These are phyloP conservation scores for Neurospora sp. DNA, from an alignment of 495 filamentous ascomycete species.

Conservation along the genomic window DNA sequence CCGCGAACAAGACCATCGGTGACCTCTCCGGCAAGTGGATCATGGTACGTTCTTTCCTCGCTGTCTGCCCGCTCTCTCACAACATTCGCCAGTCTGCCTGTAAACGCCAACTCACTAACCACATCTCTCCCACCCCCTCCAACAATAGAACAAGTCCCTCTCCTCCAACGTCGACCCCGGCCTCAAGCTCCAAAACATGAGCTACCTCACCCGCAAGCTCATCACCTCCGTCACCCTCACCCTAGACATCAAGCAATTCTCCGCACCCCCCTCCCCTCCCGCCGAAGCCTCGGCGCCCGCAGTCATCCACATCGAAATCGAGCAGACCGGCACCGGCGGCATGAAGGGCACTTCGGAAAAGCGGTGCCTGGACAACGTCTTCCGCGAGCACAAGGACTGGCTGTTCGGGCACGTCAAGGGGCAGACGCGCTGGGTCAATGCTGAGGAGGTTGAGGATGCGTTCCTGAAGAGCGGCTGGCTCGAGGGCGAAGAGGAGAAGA, in stretches of 20 bases:
- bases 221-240: slow-evolving; percentile 64
- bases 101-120: too few relatives aligned
- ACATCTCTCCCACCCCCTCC: background rate
- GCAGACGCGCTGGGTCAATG: slow-evolving; percentile 41
- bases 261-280: slow-evolving; percentile 31
- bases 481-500: slow-evolving; percentile 37
- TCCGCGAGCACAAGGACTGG: slow-evolving; percentile 64
- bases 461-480: slow-evolving; percentile 43
- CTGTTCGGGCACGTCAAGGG: slow-evolving; percentile 70
- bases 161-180: slow-evolving; percentile 62
- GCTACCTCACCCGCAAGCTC: slow-evolving; percentile 73
- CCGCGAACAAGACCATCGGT: slow-evolving; percentile 56
- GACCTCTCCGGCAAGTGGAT: slow-evolving; percentile 69
- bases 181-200: slow-evolving; percentile 70
- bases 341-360: slow-evolving; percentile 61
- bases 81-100: too few relatives aligned
- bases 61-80: background rate
- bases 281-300: slow-evolving; percentile 25
- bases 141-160: slow-evolving; percentile 63
- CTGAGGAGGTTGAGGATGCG: slow-evolving; percentile 28
- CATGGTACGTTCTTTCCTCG: slow-evolving; percentile 47
- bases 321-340: slow-evolving; percentile 66
- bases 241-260: slow-evolving; percentile 56
- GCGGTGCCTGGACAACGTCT: slow-evolving; percentile 59
- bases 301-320: slow-evolving; percentile 67